phyloP scores from a whole-genome alignment of 768 basidiomycete genomes.

The Boletus vinaceobasis region DNA sequence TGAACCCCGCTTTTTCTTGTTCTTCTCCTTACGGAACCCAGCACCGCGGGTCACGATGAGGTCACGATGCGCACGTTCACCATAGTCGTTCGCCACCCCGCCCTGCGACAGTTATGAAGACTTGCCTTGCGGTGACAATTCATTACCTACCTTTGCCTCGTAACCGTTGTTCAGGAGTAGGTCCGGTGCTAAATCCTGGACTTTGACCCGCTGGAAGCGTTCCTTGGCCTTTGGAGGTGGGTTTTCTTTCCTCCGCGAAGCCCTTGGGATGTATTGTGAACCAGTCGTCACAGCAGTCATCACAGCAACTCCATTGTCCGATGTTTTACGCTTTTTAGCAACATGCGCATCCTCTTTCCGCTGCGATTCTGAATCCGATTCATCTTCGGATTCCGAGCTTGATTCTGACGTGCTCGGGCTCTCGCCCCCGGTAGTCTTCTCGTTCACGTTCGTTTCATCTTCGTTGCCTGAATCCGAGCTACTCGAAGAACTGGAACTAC shows the following conservation, averaged over 20 bases:
- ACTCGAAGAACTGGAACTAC: constrained; percentile 8
- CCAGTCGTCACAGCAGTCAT: constrained; percentile 39
- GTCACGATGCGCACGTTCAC: constrained; percentile 78
- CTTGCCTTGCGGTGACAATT: not conserved
- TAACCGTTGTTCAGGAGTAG: constrained; percentile 70
- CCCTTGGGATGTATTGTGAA: not conserved
- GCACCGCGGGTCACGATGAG: constrained; percentile 91
- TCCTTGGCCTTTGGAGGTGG: constrained; percentile 44
- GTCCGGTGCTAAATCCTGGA: constrained; percentile 46
- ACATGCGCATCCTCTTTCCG: constrained; percentile 25
- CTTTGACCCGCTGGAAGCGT: constrained; percentile 80
- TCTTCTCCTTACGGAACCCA: constrained; percentile 98
- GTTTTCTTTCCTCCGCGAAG: constrained; percentile 14
- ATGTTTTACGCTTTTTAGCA: constrained; percentile 60
- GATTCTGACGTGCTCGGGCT: constrained; percentile 9
- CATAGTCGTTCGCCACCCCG: constrained; percentile 76
- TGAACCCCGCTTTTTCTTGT: constrained; percentile 97
- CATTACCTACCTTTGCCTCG: constrained; percentile 61
- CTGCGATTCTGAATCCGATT: not conserved
- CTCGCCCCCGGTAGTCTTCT: not conserved
- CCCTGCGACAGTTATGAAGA: constrained; percentile 39
- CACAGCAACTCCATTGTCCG: constrained; percentile 48
- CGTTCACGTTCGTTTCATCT: constrained; percentile 3
- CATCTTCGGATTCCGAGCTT: constrained; percentile 27
- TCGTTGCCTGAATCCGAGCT: constrained; percentile 16